These are phyloP conservation scores for Chaetomium tenue DNA, from an alignment of 495 filamentous ascomycete species.

Conservation along the genomic window DNA sequence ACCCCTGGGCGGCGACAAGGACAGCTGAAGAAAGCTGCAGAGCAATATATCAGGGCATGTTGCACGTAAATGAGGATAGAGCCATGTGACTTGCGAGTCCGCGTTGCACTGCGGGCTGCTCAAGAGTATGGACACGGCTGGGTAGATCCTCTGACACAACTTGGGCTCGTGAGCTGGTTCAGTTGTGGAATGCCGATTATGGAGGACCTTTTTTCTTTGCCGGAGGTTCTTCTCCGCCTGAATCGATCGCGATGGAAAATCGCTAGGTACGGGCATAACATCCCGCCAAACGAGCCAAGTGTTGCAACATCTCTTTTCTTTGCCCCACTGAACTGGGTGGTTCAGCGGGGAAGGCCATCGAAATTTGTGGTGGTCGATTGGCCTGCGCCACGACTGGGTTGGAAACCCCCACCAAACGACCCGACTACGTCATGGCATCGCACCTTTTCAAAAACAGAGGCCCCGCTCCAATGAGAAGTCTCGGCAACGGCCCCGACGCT, in stretches of 20 bases:
- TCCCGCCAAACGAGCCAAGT: too few species aligned
- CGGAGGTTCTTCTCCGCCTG: not conserved
- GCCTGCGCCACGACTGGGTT: slow-evolving; percentile 20
- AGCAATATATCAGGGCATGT: not conserved
- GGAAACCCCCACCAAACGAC: slow-evolving; percentile 24
- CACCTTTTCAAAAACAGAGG: not conserved
- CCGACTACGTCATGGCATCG: slow-evolving; percentile 30
- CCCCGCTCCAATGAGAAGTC: not conserved
- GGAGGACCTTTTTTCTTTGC: slow-evolving; percentile 1
- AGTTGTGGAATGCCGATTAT: too few species aligned
- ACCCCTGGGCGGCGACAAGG: slow-evolving; percentile 2
- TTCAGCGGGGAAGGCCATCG: not conserved
- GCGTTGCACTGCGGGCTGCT: too few species aligned
- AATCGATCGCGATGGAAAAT: not conserved
- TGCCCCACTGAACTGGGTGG: too few species aligned
- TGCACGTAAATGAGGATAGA: too few species aligned
- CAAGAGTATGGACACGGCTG: too few species aligned
- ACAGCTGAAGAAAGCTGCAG: not conserved
- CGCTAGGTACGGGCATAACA: too few species aligned
- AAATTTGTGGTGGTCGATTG: slow-evolving; percentile 12
- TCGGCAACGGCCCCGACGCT: slow-evolving; percentile 6
- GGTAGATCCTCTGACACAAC: too few species aligned
- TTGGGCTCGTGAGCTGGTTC: not conserved
- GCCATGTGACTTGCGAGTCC: too few species aligned
- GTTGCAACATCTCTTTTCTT: too few species aligned